phyloP scores from a whole-genome alignment of 352 stramenopile species.

The Saprolegnia diclina region DNA sequence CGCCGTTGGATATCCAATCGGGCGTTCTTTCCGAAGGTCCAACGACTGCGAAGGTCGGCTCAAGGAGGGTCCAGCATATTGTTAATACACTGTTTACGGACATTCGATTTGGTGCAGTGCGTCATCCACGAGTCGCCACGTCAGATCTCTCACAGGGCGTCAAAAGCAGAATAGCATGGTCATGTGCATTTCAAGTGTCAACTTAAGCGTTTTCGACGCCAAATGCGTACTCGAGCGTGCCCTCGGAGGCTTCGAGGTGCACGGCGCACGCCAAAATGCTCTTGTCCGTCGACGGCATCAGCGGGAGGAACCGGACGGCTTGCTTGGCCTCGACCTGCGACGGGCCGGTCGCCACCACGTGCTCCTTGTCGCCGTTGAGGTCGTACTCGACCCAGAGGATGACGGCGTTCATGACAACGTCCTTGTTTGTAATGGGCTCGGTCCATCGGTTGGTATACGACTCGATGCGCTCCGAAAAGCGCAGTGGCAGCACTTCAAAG shows the following conservation, averaged over 20 bases:
- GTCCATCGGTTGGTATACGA: slow-evolving; percentile 37
- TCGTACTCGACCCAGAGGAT: slow-evolving; percentile 71
- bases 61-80: too few species aligned
- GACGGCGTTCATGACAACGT: slow-evolving; percentile 45
- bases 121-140: too few species aligned
- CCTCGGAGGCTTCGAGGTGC: slow-evolving; percentile 11
- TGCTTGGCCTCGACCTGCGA: slow-evolving; percentile 63
- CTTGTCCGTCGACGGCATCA: neutral
- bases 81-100: too few species aligned
- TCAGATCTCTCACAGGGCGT: too few species aligned
- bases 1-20: too few species aligned
- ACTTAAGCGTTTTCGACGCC: neutral
- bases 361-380: slow-evolving; percentile 39
- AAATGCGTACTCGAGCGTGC: slow-evolving; percentile 12
- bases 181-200: neutral
- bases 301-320: slow-evolving; percentile 59
- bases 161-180: too few species aligned
- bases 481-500: slow-evolving; percentile 45
- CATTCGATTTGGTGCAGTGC: too few species aligned
- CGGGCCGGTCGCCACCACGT: slow-evolving; percentile 52
- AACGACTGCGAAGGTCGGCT: too few species aligned
- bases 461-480: slow-evolving; percentile 34
- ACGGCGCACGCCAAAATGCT: neutral
- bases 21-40: too few species aligned
- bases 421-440: slow-evolving; percentile 15